phyloP scores from a whole-genome alignment of 2,329 filamentous ascomycete species.

The Thielaviopsis cerberus region DNA sequence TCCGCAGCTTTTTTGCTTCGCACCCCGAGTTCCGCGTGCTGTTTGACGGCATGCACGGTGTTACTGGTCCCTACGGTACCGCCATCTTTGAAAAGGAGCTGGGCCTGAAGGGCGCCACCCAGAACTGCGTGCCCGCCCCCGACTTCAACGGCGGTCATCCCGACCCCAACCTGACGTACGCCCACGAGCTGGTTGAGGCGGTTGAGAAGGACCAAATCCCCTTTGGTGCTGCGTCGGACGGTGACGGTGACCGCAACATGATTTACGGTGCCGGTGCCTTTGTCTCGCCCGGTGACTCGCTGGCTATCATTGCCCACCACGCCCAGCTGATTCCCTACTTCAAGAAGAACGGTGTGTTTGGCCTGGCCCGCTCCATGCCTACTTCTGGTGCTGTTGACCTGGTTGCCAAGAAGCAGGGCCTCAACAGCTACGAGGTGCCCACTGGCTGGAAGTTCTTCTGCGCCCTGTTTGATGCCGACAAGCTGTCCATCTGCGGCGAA shows the following conservation, averaged over 20 bases:
- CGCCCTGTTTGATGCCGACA: constrained; percentile 80
- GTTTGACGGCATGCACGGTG: constrained; percentile 84
- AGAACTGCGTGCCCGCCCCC: constrained; percentile 81
- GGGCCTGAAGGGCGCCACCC: constrained; percentile 56
- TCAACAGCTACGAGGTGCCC: constrained; percentile 87
- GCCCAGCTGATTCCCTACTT: constrained; percentile 95
- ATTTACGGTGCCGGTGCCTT: constrained; percentile 96
- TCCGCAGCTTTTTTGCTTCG: constrained; percentile 76
- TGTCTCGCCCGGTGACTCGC: constrained; percentile 88
- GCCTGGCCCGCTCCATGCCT: constrained; percentile 91
- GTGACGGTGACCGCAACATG: constrained; percentile 98
- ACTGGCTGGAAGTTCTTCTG: constrained; percentile 99
- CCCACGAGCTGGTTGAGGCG: constrained; percentile 79
- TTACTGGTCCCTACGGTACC: constrained; percentile 85
- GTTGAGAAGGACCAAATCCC: constrained; percentile 84
- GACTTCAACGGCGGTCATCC: constrained; percentile 97
- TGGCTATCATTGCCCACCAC: constrained; percentile 96
- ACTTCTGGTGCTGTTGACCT: constrained; percentile 90
- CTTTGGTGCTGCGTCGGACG: constrained; percentile 90
- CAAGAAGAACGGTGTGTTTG: constrained; percentile 89
- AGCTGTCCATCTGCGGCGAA: constrained; percentile 95
- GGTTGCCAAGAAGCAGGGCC: constrained; percentile 82
- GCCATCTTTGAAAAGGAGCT: constrained; percentile 93
- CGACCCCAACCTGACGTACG: constrained; percentile 94
- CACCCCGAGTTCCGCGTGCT: constrained; percentile 91